Base-by-base conservation (phyloP, 2,329 filamentous ascomycete species). In the Teratosphaeria zuluensis region DNA sequence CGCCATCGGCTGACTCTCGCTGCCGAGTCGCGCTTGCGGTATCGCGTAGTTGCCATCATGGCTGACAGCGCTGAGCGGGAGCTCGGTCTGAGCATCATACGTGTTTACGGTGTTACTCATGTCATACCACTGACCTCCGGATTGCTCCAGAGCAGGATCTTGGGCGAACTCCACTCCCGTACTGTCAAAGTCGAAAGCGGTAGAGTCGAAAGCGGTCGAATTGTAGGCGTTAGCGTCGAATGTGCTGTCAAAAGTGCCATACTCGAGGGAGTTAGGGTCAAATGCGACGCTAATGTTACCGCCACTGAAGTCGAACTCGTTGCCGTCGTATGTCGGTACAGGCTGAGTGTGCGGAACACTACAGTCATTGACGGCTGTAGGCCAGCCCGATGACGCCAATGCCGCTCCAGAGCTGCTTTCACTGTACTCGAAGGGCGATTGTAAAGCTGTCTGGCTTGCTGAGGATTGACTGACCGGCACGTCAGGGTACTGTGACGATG, bases 201-300 rank as follows among this genome's bases (percentile, higher is more conserved):
- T 64, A 30, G 62, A 67, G 59, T 71, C 68, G 55, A 70, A 66
- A 2, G 66, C 63, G 1, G 68, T 64, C 24, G 62, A 67, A 59
- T 71, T 67, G 55, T 69, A 66, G 46, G 56, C 61, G 55, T 59
- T 63, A 48, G 65, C 59, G 58, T 67, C 63, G 57, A 65, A 58
- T 30, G 16, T 19, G 51, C 30, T 64, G 28, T 31, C 60, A 33
- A 62, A 61, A 48, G 56, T 48, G 3, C 42, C 42, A n/a, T 48
- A 48, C 42, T 48, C 42, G 4, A 48, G 61, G 6, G 65, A 35
- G 9, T 58, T 63, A 5, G 62, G 62, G 56, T 76, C 73, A 56
- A 76, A 75, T 12, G 69, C 69, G 51, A 76, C 70, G 56, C 71
- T 69, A 58, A 77, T 75, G 46, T 73, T 72, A 12, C 73, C 72